Percentiles rank a stretch among this genome's conserved stretches.
These are phyloP conservation scores for Lactarius quietus DNA, from an alignment of 768 basidiomycete genomes.

Conservation along the genomic window DNA sequence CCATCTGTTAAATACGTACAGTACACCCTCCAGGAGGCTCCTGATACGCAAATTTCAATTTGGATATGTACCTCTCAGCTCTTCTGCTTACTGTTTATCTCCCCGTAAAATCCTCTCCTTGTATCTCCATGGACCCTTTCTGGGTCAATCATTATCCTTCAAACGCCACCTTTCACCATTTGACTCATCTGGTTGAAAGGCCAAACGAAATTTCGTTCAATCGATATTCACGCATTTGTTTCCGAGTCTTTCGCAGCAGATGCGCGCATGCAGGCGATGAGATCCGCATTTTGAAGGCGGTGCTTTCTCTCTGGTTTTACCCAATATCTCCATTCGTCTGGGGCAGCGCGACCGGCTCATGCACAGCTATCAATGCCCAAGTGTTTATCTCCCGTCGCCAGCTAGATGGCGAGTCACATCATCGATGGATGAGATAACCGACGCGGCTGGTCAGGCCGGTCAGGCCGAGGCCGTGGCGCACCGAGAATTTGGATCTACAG, in stretches of 20 bases:
- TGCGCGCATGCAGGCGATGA: background rate
- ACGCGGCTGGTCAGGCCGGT: background rate
- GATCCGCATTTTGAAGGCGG: background rate
- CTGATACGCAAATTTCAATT: conserved; percentile 21
- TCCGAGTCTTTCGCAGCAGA: background rate
- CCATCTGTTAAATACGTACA: conserved; percentile 14
- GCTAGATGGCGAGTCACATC: background rate
- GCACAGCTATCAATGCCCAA: too few relatives aligned
- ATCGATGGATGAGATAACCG: background rate
- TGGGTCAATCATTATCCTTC: too few relatives aligned
- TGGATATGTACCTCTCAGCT: conserved; percentile 5
- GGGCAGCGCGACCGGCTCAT: background rate
- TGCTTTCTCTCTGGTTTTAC: background rate
- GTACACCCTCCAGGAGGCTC: background rate
- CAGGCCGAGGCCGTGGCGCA: background rate
- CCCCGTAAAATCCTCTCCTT: background rate
- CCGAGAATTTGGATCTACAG: background rate
- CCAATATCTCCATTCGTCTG: conserved; percentile 9
- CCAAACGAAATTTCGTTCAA: background rate
- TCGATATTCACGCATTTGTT: background rate
- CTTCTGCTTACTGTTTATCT: background rate
- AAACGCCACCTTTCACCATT: background rate
- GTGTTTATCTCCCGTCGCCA: background rate
- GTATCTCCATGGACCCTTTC: background rate
- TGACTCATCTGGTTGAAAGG: background rate